Conservation (phyloP, 768 basidiomycete genomes). For the Russula virescens region DNA sequence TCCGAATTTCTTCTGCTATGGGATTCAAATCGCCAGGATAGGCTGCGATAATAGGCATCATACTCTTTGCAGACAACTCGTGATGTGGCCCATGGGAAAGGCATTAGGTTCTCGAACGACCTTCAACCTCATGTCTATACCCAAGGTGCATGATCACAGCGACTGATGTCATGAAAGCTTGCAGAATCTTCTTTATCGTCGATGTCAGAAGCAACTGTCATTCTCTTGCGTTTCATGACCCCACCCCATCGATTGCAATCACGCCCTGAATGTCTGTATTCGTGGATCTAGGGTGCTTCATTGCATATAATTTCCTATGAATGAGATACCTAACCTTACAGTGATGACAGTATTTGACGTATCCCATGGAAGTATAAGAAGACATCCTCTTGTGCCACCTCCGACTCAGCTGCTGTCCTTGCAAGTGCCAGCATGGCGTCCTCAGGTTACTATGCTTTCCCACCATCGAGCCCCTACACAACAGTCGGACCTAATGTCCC, state of each 20-base stretch:
- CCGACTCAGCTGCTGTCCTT: background rate
- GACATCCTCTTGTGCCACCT: background rate
- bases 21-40: slow-evolving; percentile 1
- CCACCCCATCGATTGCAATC: background rate
- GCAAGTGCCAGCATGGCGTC: slow-evolving; percentile 8
- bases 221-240: background rate
- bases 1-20: background rate
- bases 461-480: slow-evolving; percentile 5
- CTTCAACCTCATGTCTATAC: background rate
- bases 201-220: background rate
- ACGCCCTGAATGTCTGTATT: background rate
- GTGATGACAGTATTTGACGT: background rate
- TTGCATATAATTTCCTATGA: background rate
- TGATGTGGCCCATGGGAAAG: background rate
- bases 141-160: background rate
- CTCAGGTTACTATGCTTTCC: background rate
- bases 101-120: background rate
- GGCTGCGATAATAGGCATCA: slow-evolving; percentile 6
- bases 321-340: background rate
- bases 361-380: slow-evolving; percentile 5
- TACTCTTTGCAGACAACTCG: background rate
- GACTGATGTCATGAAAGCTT: background rate
- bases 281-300: background rate
- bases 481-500: background rate
- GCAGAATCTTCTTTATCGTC: background rate